Conservation (phyloP, 192 early-diverging fungal genomes). For the Dissophora globulifera region DNA sequence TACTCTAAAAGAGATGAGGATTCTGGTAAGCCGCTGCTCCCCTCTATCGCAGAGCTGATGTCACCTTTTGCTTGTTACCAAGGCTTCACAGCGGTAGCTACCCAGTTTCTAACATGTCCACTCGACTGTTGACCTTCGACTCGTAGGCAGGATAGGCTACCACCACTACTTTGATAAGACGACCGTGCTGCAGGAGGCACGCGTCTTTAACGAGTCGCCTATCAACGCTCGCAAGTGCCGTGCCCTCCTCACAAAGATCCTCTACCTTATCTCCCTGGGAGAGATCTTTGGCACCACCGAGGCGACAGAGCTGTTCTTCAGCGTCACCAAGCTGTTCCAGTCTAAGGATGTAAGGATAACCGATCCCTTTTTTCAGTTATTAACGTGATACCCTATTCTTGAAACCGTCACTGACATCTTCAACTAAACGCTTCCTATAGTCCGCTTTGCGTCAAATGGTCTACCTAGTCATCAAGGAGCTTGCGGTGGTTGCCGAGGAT, state of each 20-base stretch:
- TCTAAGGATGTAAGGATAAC: constrained; percentile 90
- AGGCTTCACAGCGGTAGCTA: no score
- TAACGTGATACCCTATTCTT: no score
- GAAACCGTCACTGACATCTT: no score
- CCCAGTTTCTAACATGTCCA: no score
- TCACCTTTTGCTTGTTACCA: no score
- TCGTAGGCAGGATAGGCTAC: constrained; percentile 76
- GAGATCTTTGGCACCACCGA: constrained; percentile 93
- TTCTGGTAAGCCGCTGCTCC: constrained; percentile 59
- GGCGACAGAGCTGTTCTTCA: constrained; percentile 98
- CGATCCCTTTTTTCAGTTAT: background rate
- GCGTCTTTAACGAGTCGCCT: constrained; percentile 96
- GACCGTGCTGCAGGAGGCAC: constrained; percentile 93
- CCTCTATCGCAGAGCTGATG: no score
- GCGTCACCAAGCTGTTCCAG: constrained; percentile 98
- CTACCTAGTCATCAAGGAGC: constrained; percentile 97
- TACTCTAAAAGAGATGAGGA: constrained; percentile 77
- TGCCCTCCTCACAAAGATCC: constrained; percentile 90
- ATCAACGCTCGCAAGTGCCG: constrained; percentile 96
- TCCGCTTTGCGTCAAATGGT: constrained; percentile 96
- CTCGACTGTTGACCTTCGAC: background rate
- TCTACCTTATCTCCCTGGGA: constrained; percentile 90
- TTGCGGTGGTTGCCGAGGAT: constrained; percentile 92
- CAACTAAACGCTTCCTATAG: constrained; percentile 61
- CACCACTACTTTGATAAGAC: constrained; percentile 93